A percentile compares a stretch with the other conserved stretches of the same genome.
Conservation (phyloP, 2,329 filamentous ascomycete genomes). For the Aspergillus puulaauensis region DNA sequence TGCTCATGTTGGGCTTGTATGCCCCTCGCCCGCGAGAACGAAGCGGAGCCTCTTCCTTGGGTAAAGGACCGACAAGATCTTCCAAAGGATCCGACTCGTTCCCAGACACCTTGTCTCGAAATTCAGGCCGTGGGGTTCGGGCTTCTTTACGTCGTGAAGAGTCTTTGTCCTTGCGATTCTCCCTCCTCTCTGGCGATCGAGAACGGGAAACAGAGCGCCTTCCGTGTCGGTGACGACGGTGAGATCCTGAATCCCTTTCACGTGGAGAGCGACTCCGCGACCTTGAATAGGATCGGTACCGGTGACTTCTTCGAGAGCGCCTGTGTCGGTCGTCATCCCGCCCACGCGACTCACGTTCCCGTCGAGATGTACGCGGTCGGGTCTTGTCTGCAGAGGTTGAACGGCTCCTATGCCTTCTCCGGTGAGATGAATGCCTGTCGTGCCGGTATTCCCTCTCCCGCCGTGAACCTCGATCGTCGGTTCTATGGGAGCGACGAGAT, state of each 20-base stretch:
- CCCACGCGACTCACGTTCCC: slow-evolving; percentile 21
- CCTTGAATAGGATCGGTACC: slow-evolving; percentile 21
- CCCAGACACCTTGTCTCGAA: slow-evolving; percentile 14
- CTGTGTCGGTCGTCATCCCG: slow-evolving; percentile 17
- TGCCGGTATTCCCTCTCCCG: slow-evolving; percentile 23
- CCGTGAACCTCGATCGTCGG: slow-evolving; percentile 20
- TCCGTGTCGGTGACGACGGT: slow-evolving; percentile 14
- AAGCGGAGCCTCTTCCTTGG: slow-evolving; percentile 45
- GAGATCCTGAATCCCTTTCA: slow-evolving; percentile 9
- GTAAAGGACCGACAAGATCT: slow-evolving; percentile 71
- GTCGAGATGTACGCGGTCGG: slow-evolving; percentile 24
- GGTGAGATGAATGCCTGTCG: slow-evolving; percentile 26
- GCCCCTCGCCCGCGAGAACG: slow-evolving; percentile 70
- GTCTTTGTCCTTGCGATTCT: slow-evolving; percentile 13
- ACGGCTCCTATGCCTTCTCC: slow-evolving; percentile 29
- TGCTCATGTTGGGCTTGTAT: slow-evolving; percentile 55
- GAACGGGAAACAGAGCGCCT: slow-evolving; percentile 20
- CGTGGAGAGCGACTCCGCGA: slow-evolving; percentile 24
- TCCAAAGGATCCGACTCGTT: slow-evolving; percentile 69
- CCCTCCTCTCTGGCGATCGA: slow-evolving; percentile 16
- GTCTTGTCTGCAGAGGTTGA: slow-evolving; percentile 27
- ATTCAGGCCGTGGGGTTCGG: background rate
- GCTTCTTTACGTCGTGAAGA: background rate
- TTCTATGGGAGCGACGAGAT: slow-evolving; percentile 10
- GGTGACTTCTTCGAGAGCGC: slow-evolving; percentile 15